Percentiles rank a stretch among this genome's conserved stretches.
Conservation (phyloP, 257 asterid genomes). For the Nicotiana attenuata region DNA sequence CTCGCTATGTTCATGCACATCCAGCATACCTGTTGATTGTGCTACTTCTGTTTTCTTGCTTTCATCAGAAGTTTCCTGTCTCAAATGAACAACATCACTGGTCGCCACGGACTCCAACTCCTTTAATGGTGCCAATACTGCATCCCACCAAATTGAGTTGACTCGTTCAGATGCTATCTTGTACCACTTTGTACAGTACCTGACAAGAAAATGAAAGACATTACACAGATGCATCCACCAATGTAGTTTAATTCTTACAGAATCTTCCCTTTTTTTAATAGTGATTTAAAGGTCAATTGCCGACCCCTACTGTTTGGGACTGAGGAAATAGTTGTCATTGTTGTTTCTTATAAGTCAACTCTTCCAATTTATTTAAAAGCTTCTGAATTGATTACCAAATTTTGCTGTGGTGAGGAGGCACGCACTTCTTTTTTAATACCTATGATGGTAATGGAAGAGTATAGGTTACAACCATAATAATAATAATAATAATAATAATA, state of each 20-base stretch:
- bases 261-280: background rate
- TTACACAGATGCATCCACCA: background rate
- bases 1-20: constrained; percentile 18
- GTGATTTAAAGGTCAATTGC: background rate
- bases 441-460: background rate
- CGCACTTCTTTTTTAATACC: background rate
- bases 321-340: no score
- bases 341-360: background rate
- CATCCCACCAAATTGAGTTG: constrained; percentile 77
- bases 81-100: constrained; percentile 36
- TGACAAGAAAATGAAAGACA: constrained; percentile 21
- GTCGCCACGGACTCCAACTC: constrained; percentile 73
- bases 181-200: constrained; percentile 93
- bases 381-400: background rate
- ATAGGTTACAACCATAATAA: no score
- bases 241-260: background rate
- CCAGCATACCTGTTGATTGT: constrained; percentile 10
- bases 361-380: background rate
- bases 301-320: no score
- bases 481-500: no score
- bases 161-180: constrained; percentile 72
- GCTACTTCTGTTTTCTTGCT: constrained; percentile 20
- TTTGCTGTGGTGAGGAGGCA: background rate
- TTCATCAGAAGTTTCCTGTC: constrained; percentile 26
- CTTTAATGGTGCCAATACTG: constrained; percentile 70